Base-by-base conservation (phyloP, 352 stramenopile species). In the Thalassiosira sp. region DNA sequence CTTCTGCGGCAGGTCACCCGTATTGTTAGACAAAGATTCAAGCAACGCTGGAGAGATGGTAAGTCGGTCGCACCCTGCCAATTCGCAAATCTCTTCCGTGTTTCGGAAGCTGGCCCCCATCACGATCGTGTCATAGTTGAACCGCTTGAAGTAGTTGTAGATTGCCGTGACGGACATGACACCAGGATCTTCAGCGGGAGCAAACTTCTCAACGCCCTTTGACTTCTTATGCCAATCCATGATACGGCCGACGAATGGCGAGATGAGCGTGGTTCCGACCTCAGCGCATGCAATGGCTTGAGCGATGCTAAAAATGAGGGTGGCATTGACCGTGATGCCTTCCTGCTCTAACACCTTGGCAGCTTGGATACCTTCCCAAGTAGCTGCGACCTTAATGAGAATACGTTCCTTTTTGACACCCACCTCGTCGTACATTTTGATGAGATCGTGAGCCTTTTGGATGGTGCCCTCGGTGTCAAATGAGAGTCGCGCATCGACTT, bases 131-230 rank as follows among this genome's bases (percentile, higher is more conserved):
- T 89, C 82, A 61, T 91, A 84, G 49, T 81, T 83, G 62, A 84
- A 84, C 72, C 98, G 98, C 87, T 99, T 99, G 93, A 98, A 99
- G 90, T 99, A 99, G 79, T 98, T 96, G 91, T 98, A 99, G 79
- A 99, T 99, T 79, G 97, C 95, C 40, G 90, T 95, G 25, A 99
- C 97, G 25, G 92, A 98, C 37, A 97, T 73, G 27, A 99, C 97
- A 77, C 97, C 97, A 15, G 97, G 97, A 92, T 99, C 97, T 70
- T 99, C 96, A 61, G 95, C 79, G 22, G 94, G 91, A 52, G 94
- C 91, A 85, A 97, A 98, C 72, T 87, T 91, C 20, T 85, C 75
- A 31, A 94, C 90, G 74, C 97, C 97, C 76, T 94, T 89, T 72
- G 95, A 94, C 56, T 95, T 96, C 89, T 98, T 98, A 91, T 98